Conservation (phyloP, 2,329 filamentous ascomycete genomes). For the Aspergillus calidoustus region DNA sequence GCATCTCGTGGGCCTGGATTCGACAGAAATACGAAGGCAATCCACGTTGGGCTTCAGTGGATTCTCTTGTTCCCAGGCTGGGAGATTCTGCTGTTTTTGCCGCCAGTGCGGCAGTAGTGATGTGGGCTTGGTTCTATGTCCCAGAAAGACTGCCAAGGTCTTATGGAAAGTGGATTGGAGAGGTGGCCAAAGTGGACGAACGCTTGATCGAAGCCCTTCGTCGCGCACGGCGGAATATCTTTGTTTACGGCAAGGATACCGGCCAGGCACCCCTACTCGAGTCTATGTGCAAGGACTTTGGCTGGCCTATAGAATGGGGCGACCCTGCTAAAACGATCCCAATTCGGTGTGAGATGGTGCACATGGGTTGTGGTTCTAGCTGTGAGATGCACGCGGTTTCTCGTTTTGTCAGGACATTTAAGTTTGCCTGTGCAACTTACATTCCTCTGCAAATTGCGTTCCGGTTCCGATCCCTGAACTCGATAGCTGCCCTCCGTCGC, state of each 20-base stretch:
- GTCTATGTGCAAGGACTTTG: conserved; percentile 73
- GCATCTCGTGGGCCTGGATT: conserved; percentile 65
- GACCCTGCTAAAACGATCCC: conserved; percentile 72
- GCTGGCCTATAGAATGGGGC: conserved; percentile 71
- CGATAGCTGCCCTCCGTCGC: conserved; percentile 48
- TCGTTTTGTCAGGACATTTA: conserved; percentile 71
- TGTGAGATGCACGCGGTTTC: conserved; percentile 73
- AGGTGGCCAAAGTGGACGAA: conserved; percentile 73
- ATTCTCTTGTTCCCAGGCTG: conserved; percentile 48
- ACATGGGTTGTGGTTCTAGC: conserved; percentile 74
- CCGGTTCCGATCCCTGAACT: conserved; percentile 57
- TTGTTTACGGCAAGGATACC: conserved; percentile 75
- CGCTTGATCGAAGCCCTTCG: conserved; percentile 77
- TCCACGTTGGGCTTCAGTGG: conserved; percentile 40
- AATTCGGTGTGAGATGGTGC: conserved; percentile 81
- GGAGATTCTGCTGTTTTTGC: conserved; percentile 75
- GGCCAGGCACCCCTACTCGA: conserved; percentile 70
- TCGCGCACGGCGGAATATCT: conserved; percentile 64
- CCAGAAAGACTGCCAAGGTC: conserved; percentile 71
- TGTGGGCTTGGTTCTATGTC: conserved; percentile 87
- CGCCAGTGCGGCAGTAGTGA: conserved; percentile 72
- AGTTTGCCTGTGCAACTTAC: conserved; percentile 76
- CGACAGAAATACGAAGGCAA: conserved; percentile 38
- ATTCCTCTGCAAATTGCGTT: conserved; percentile 74
- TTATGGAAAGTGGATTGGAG: conserved; percentile 82